phyloP scores from a whole-genome alignment of 768 basidiomycete species.

The Lentinus brumalis region DNA sequence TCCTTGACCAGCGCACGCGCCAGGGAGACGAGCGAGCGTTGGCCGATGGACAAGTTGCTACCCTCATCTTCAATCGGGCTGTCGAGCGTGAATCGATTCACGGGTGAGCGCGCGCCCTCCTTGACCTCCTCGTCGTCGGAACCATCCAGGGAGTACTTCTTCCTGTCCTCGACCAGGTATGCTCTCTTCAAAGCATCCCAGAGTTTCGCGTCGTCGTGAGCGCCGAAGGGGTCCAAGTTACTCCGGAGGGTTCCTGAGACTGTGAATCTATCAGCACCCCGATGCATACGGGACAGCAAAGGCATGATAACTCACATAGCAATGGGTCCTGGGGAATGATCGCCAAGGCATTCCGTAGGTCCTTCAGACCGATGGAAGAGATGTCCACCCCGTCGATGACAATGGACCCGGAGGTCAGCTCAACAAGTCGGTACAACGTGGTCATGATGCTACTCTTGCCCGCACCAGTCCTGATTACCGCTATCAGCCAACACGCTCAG shows the following conservation, averaged over 20 bases:
- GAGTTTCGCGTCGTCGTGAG: conserved; percentile 75
- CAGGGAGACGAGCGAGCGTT: conserved; percentile 82
- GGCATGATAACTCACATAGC: conserved; percentile 41
- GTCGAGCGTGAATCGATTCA: conserved; percentile 76
- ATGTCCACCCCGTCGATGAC: conserved; percentile 83
- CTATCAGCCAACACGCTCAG: neutral
- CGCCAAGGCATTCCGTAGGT: conserved; percentile 66
- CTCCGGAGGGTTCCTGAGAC: conserved; percentile 82
- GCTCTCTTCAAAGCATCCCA: conserved; percentile 90
- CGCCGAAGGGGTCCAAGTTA: conserved; percentile 89
- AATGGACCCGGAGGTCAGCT: conserved; percentile 74
- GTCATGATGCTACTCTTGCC: conserved; percentile 92
- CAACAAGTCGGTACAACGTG: conserved; percentile 83
- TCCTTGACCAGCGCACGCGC: conserved; percentile 90
- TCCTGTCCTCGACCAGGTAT: conserved; percentile 68
- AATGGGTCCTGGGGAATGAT: conserved; percentile 85
- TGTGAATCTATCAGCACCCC: conserved; percentile 26
- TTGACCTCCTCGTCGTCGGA: conserved; percentile 36
- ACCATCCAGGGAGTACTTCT: conserved; percentile 26
- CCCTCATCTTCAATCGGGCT: conserved; percentile 87
- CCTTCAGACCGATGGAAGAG: conserved; percentile 74
- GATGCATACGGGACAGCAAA: neutral
- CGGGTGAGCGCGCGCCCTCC: conserved; percentile 42
- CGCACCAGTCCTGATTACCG: conserved; percentile 62
- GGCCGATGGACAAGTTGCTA: conserved; percentile 76